Conservation (phyloP, 225 moss, liverwort and hornwort genomes). For the Pseudisothecium myosuroides region DNA sequence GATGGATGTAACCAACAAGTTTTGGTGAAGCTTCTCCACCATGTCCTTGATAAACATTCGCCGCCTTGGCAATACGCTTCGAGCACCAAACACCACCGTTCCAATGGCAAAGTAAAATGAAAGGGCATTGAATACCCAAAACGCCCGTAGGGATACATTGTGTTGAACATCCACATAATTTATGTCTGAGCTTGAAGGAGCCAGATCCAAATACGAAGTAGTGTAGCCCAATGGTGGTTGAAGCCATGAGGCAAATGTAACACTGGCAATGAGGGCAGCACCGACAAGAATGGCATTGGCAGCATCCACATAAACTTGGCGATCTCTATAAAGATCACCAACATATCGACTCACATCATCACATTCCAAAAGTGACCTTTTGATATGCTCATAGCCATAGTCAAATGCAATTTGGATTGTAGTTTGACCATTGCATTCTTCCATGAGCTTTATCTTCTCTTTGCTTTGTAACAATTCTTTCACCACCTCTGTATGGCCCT, state of each 20-base stretch:
- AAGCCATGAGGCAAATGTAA: neutral
- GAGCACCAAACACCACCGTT: neutral
- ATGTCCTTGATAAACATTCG: neutral
- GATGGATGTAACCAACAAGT: neutral
- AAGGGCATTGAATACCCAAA: neutral
- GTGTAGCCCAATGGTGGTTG: neutral
- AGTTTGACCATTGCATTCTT: neutral
- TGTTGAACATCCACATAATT: neutral
- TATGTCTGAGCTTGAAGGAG: neutral
- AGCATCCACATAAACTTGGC: neutral
- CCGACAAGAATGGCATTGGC: neutral
- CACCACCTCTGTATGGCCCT: neutral
- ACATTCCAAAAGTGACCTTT: neutral
- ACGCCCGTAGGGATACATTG: neutral
- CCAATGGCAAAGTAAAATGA: neutral
- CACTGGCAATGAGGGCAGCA: neutral
- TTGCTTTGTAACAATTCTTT: neutral
- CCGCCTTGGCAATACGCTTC: neutral
- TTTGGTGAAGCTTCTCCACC: neutral
- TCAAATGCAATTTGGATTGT: neutral
- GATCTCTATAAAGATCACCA: neutral
- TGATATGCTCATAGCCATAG: neutral
- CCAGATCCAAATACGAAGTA: neutral
- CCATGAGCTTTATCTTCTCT: neutral
- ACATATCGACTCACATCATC: neutral